Evolutionary conservation across 129 eudicot species (phyloP).

Genomic region (Pittosporum tobira): DNA sequence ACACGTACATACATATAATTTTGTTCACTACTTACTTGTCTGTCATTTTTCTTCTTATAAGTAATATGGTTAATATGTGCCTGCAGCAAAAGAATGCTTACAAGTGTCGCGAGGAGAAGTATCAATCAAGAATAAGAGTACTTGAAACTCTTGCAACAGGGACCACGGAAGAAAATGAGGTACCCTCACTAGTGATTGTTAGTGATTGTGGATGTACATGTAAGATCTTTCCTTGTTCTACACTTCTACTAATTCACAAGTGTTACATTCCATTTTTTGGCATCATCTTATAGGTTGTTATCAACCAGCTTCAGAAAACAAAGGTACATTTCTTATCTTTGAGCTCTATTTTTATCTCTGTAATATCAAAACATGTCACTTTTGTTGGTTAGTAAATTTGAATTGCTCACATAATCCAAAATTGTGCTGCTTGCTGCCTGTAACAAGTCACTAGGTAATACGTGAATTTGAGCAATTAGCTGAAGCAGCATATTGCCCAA

Average conservation of each 20-base stretch:
- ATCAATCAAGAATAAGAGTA: conserved; percentile 43
- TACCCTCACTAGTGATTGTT: conserved; percentile 17
- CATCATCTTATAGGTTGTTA: conserved; percentile 36
- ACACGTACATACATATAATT: too few species aligned
- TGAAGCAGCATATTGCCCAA: background rate
- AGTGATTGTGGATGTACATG: too few species aligned
- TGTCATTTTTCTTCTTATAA: too few species aligned
- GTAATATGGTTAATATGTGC: conserved; percentile 6
- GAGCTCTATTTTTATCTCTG: background rate
- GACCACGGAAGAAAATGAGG: conserved; percentile 80
- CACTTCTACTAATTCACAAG: conserved; percentile 5
- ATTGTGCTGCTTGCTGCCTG: background rate
- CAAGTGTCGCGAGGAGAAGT: conserved; percentile 74
- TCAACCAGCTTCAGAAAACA: conserved; percentile 62
- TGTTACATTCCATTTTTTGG: background rate
- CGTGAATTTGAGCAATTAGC: background rate
- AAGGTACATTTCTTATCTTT: conserved; percentile 42
- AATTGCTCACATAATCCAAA: background rate
- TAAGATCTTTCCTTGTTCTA: background rate
- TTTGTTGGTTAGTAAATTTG: background rate
- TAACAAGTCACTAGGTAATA: background rate
- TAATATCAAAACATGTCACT: background rate
- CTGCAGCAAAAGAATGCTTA: conserved; percentile 60
- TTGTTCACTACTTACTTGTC: background rate
- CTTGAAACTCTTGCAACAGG: conserved; percentile 71